Evolutionary conservation across 1,139 yeast genomes (phyloP), one percentile per base, ranked within the genome.

Genomic region (Oligophagozyma castellii): DNA sequence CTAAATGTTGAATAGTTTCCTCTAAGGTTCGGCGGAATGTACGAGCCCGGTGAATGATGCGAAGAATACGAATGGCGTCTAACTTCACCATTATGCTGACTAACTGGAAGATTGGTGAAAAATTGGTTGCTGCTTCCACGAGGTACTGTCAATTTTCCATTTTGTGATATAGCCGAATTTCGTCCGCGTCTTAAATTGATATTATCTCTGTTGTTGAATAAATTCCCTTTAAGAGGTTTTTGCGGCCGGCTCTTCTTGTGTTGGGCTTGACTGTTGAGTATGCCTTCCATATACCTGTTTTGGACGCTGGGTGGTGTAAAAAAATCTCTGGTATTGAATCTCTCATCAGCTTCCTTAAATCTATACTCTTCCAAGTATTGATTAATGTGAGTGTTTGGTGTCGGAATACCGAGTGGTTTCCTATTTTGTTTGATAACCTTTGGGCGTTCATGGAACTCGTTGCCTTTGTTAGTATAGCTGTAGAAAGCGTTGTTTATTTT

Each of bases 251-350:
- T 38, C 33, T 18, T 39, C 47, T 33, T 31, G 44, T 46, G 34
- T 51, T 35, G 32, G 43, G 39, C 57, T 50, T 36, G 35, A 30
- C 53, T 53, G 36, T 62, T 72, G 22, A 72, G 70, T 37, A 72
- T 72, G 40, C 75, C 76, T 41, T 71, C 81, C 76, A 76, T 67
- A 46, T 75, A 76, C 42, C 73, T 76, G 38, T 69, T 70, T 42
- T 73, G 69, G 4, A 73, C 77, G 15, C 84, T 72, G 35, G 76
- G 78, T 2, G 92, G 92, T 2, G 92, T 77, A 46, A 76, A 77
- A 41, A 66, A 74, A 46, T 77, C 86, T 40, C 73, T 77, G 35
- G 86, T 63, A 42, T 68, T 70, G 45, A 70, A 75, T 27, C 35
- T 31, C 26, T 42, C 38, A 16, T 46, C 41, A 10, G 36, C 43